Conservation (phyloP, 345 rosid species). For the Euphorbia tirucalli region DNA sequence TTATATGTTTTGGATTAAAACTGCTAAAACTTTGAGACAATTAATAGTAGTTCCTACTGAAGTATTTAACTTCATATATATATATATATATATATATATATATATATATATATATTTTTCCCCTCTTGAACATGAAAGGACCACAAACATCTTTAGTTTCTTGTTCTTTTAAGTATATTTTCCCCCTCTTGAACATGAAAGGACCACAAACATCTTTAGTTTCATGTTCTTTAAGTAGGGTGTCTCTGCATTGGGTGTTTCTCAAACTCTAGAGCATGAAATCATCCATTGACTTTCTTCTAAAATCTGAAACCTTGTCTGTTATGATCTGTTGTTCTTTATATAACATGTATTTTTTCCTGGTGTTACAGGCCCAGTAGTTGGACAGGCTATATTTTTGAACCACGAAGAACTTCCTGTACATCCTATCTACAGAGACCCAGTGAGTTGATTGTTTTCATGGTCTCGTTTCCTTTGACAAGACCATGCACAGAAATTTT, state of each 20-base stretch:
- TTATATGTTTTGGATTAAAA: not conserved
- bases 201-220: not conserved
- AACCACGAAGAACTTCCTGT: constrained; percentile 85
- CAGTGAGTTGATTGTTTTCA: constrained; percentile 46
- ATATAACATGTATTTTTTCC: not conserved
- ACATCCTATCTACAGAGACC: constrained; percentile 85
- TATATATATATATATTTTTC: too few species aligned
- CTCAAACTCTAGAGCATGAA: not conserved
- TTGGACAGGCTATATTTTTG: constrained; percentile 93
- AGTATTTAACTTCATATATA: too few species aligned
- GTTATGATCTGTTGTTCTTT: not conserved
- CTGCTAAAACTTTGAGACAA: too few species aligned
- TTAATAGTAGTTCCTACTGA: too few species aligned
- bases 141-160: too few species aligned
- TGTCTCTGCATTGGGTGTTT: not conserved
- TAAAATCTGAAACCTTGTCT: not conserved
- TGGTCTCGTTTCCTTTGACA: not conserved
- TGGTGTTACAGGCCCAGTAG: constrained; percentile 71
- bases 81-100: too few species aligned
- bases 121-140: too few species aligned
- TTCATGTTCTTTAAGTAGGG: not conserved
- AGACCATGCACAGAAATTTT: not conserved
- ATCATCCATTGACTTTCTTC: not conserved
- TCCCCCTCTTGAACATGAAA: too few species aligned
- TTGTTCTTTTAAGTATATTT: too few species aligned